A percentile compares a stretch with the other conserved stretches of the same genome.
These are phyloP conservation scores for Dendrobium nobile DNA, from an alignment of 106 monocot genomes.

Conservation along the genomic window DNA sequence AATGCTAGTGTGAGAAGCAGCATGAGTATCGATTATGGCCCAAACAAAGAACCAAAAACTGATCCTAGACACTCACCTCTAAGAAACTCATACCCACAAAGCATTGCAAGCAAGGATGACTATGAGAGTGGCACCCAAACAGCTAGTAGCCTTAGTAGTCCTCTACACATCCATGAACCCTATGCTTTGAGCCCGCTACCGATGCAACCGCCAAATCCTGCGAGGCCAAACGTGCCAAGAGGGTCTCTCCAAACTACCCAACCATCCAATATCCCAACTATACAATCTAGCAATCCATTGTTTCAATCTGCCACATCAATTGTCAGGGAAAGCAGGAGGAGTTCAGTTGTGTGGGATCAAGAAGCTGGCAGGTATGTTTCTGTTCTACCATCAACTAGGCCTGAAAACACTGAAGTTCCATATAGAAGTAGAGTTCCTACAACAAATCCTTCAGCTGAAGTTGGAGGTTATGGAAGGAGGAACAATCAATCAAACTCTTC, in stretches of 20 bases:
- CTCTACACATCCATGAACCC: constrained; percentile 35
- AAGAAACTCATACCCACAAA: constrained; percentile 55
- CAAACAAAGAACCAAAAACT: constrained; percentile 32
- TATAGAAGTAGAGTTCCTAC: constrained; percentile 15
- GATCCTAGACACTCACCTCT: constrained; percentile 48
- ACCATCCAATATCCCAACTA: not conserved
- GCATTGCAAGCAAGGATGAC: constrained; percentile 71
- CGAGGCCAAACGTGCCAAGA: constrained; percentile 21
- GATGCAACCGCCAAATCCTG: constrained; percentile 10
- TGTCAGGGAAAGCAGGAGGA: constrained; percentile 45
- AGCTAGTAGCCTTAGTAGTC: constrained; percentile 80
- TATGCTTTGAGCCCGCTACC: constrained; percentile 25
- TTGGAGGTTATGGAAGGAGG: constrained; percentile 20
- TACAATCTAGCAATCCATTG: constrained; percentile 25
- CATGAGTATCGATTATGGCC: constrained; percentile 43
- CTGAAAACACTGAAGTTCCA: constrained; percentile 24
- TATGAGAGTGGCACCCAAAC: constrained; percentile 68
- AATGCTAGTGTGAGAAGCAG: constrained; percentile 79
- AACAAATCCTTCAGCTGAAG: constrained; percentile 26
- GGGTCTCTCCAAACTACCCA: constrained; percentile 14
- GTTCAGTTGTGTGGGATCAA: constrained; percentile 92
- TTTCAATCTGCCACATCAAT: constrained; percentile 50
- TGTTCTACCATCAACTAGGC: constrained; percentile 32
- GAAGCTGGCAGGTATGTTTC: constrained; percentile 92
- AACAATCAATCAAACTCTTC: constrained; percentile 12